Percentiles rank a stretch among this genome's conserved stretches.
These are phyloP conservation scores for Aspergillus clavatus DNA, from an alignment of 2,329 filamentous ascomycete genomes.

Conservation along the genomic window DNA sequence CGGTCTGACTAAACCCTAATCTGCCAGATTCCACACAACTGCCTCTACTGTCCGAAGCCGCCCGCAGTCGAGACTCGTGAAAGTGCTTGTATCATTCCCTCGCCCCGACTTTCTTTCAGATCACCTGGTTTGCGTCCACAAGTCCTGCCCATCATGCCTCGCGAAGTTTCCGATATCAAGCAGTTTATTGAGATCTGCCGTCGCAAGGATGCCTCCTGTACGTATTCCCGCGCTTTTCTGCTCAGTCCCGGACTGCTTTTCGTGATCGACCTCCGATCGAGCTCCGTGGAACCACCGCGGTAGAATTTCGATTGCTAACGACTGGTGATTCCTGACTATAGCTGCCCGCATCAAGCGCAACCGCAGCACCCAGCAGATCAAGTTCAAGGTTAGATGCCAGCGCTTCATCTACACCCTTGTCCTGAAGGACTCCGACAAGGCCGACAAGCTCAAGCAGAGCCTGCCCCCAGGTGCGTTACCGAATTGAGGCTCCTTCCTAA, in stretches of 20 bases:
- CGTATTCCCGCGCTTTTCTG: constrained; percentile 43
- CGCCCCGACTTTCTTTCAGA: constrained; percentile 8
- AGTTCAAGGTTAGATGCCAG: constrained; percentile 99
- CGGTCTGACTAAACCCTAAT: constrained; percentile 20
- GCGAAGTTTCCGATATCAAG: constrained; percentile 98
- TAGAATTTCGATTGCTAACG: constrained; percentile 9
- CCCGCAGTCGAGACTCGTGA: constrained; percentile 16
- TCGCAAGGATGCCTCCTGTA: constrained; percentile 99
- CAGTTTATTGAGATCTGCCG: constrained; percentile 99
- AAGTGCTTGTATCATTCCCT: constrained; percentile 15
- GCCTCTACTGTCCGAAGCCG: constrained; percentile 7
- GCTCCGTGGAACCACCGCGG: constrained; percentile 1
- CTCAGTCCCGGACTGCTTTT: too few relatives aligned
- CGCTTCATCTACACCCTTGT: constrained; percentile 96
- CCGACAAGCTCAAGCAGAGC: constrained; percentile 99
- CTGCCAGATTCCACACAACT: constrained; percentile 14
- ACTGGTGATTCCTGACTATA: constrained; percentile 39
- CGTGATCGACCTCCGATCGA: constrained; percentile 4
- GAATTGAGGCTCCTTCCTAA: constrained; percentile 2
- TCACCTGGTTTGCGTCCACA: constrained; percentile 12
- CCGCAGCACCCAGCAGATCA: constrained; percentile 84
- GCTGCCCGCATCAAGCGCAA: constrained; percentile 95
- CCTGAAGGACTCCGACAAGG: constrained; percentile 98
- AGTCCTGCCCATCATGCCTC: constrained; percentile 78
- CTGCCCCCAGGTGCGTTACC: constrained; percentile 82